phyloP scores from a whole-genome alignment of 139 green algal species.

The Diplosphaera chodatii region DNA sequence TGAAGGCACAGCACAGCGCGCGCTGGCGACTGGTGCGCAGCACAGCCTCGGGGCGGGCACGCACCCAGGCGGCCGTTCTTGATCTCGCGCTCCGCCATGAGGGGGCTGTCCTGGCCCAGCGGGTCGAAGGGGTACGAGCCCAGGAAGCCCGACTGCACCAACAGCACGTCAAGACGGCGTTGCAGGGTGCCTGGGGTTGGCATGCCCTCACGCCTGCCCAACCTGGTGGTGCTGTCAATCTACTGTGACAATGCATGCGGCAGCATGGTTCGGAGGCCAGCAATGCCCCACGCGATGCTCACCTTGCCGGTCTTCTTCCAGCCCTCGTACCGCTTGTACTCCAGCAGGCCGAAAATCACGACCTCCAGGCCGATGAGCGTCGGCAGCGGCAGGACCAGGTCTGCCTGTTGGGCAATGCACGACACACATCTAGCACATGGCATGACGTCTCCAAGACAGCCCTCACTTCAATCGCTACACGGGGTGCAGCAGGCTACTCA shows the following conservation, averaged over 20 bases:
- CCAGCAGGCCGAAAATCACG: conserved; percentile 67
- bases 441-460: too few species aligned
- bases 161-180: not conserved
- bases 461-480: too few species aligned
- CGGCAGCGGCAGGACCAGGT: conserved; percentile 39
- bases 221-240: too few species aligned
- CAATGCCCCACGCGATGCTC: too few species aligned
- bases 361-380: conserved; percentile 55
- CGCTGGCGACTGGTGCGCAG: too few species aligned
- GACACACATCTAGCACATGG: too few species aligned
- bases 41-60: too few species aligned
- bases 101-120: conserved; percentile 31
- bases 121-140: conserved; percentile 30
- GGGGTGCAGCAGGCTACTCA: too few species aligned
- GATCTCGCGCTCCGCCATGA: conserved; percentile 39
- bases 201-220: too few species aligned
- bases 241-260: not conserved
- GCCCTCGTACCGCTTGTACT: conserved; percentile 77
- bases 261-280: not conserved
- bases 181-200: too few species aligned
- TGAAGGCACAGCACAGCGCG: too few species aligned
- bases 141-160: conserved; percentile 27
- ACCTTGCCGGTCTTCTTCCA: conserved; percentile 79
- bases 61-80: conserved; percentile 49
- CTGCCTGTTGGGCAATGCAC: conserved; percentile 5